These are phyloP conservation scores for Rhododendron mucronatum DNA, from an alignment of 148 eudicot species.

Conservation along the genomic window DNA sequence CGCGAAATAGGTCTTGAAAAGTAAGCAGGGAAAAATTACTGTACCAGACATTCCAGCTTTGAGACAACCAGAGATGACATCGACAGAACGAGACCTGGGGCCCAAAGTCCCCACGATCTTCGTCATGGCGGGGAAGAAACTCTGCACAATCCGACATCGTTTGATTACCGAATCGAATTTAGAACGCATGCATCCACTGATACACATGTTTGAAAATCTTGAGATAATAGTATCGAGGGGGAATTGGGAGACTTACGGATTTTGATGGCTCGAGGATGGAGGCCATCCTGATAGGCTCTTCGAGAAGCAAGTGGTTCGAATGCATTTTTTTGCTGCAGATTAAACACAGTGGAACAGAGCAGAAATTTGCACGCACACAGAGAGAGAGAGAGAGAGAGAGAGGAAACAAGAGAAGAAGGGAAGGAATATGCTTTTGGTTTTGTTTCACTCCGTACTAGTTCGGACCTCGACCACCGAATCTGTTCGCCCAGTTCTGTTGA, in stretches of 20 bases:
- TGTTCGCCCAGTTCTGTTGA: too few species aligned
- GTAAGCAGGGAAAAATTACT: not conserved
- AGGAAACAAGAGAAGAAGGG: not conserved
- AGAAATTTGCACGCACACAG: not conserved
- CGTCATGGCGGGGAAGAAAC: slow-evolving; percentile 82
- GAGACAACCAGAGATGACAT: slow-evolving; percentile 72
- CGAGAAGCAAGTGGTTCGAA: slow-evolving; percentile 79
- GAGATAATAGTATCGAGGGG: not conserved
- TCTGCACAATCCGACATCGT: slow-evolving; percentile 33
- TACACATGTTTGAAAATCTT: not conserved
- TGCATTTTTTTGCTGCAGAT: slow-evolving; percentile 42
- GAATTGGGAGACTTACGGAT: slow-evolving; percentile 31
- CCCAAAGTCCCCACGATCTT: slow-evolving; percentile 97
- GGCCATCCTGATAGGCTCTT: slow-evolving; percentile 94
- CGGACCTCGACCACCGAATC: too few species aligned
- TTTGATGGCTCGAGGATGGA: slow-evolving; percentile 87
- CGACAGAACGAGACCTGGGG: slow-evolving; percentile 72
- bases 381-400: not conserved
- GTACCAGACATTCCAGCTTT: slow-evolving; percentile 90
- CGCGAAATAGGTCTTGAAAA: not conserved
- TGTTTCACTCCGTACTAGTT: too few species aligned
- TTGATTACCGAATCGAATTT: not conserved
- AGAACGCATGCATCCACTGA: not conserved
- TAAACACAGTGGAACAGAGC: not conserved
- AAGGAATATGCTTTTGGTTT: not conserved